phyloP scores from a whole-genome alignment of 2,329 filamentous ascomycete genomes.

The Dichotomopilus funicola region DNA sequence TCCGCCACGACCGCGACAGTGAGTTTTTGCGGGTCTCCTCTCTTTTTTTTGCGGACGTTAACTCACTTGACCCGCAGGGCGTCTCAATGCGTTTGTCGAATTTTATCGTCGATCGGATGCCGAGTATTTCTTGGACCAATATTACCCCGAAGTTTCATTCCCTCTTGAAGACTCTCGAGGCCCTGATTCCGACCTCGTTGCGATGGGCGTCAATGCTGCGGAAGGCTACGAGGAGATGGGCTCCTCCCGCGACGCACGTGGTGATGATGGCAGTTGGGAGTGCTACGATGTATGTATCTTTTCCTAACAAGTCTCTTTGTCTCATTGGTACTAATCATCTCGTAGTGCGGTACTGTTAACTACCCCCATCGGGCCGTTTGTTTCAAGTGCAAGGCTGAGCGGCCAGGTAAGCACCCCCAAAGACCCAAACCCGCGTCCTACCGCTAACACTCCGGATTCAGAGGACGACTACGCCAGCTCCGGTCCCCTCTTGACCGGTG shows the following conservation, averaged over 20 bases:
- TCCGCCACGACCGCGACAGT: slow-evolving; percentile 20
- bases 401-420: slow-evolving; percentile 38
- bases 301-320: not conserved
- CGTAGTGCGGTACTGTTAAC: slow-evolving; percentile 46
- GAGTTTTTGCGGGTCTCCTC: not conserved
- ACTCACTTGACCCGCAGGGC: slow-evolving; percentile 18
- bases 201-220: slow-evolving; percentile 32
- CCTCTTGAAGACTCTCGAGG: slow-evolving; percentile 27
- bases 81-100: slow-evolving; percentile 35
- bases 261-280: slow-evolving; percentile 34
- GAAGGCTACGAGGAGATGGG: slow-evolving; percentile 29
- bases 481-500: slow-evolving; percentile 36
- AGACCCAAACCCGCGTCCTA: not conserved
- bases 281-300: slow-evolving; percentile 31
- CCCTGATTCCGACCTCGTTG: slow-evolving; percentile 25
- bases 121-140: slow-evolving; percentile 33
- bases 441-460: not conserved
- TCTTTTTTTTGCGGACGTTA: not conserved
- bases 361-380: slow-evolving; percentile 50
- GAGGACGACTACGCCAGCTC: slow-evolving; percentile 20
- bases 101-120: slow-evolving; percentile 35
- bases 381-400: slow-evolving; percentile 51
- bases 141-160: slow-evolving; percentile 33
- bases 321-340: slow-evolving; percentile 3
- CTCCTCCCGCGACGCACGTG: slow-evolving; percentile 6